Base-by-base conservation (phyloP, 2,329 filamentous ascomycete genomes). In the Eutypa lata region DNA sequence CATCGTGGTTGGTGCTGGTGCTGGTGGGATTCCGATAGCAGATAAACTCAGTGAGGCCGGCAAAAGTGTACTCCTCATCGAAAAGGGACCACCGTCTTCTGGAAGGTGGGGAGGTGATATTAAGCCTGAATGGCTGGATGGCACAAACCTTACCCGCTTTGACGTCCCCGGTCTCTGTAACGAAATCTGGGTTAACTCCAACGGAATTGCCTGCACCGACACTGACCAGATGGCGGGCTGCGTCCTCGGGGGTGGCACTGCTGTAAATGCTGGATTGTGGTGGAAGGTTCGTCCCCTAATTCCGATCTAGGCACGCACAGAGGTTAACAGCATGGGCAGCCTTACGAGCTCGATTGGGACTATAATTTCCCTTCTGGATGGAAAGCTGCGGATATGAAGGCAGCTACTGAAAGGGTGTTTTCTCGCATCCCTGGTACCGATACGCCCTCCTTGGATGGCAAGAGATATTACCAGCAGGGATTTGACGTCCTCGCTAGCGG, bases 151-250 rank as follows among this genome's bases (percentile, higher is more conserved):
- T 21, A 89, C 86, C 3, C 83, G 86, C 48, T 89, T 89, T 62
- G 87, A 90, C 62, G 81, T 89, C 8, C 87, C 87, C 1, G 85
- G 86, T 52, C 79, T 89, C 54, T 88, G 84, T 69, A 89, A 89
- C 66, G 76, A 88, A 68, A 87, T 90, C 60, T 88, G 84, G 80
- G 72, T 76, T 7, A 80, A 87, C 63, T 83, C 82, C 11, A 73
- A 75, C 4, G 85, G 83, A 33, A 84, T 88, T 57, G 82, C 82
- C 45, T 90, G 87, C 69, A 77, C 76, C 4, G 87, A 90, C 67
- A 84, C 82, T 13, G 85, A 87, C 58, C 83, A 87, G 62, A 89
- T 89, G 84, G 84, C 85, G n/a, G 87, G 86, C 13, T 90, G 87
- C 59, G 76, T 90, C 40, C 78, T 90, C 7, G 87, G 87, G 49